Percentiles rank a stretch among this genome's conserved stretches.
phyloP scores from a whole-genome alignment of 305 asterid species.

The Andrographis paniculata region DNA sequence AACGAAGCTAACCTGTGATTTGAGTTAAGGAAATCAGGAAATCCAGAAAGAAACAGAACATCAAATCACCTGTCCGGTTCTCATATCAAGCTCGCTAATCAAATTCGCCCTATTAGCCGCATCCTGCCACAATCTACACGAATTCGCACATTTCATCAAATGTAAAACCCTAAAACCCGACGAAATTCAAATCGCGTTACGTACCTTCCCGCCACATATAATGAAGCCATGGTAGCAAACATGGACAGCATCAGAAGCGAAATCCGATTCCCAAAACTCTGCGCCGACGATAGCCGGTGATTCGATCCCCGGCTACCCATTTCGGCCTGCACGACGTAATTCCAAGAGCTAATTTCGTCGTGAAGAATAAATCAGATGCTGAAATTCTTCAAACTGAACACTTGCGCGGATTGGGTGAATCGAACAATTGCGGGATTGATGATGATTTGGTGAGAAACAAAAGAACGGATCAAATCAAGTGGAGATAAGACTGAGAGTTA shows the following conservation, averaged over 20 bases:
- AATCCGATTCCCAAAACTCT: slow-evolving; percentile 50
- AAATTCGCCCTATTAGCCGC: slow-evolving; percentile 53
- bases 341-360: background rate
- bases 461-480: too few species aligned
- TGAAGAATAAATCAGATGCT: background rate
- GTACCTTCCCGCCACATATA: slow-evolving; percentile 70
- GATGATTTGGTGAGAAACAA: too few species aligned
- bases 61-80: slow-evolving; percentile 57
- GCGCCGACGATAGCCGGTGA: slow-evolving; percentile 39
- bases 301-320: slow-evolving; percentile 59
- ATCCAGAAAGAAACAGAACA: background rate
- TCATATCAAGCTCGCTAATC: slow-evolving; percentile 49
- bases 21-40: too few species aligned
- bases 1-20: too few species aligned
- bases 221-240: slow-evolving; percentile 76
- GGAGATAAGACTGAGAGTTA: too few species aligned
- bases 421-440: background rate
- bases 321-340: slow-evolving; percentile 21
- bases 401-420: slow-evolving; percentile 10
- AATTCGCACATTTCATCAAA: slow-evolving; percentile 9
- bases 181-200: slow-evolving; percentile 9
- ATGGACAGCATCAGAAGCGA: slow-evolving; percentile 53
- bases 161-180: background rate
- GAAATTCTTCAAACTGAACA: background rate
- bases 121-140: slow-evolving; percentile 76